Percentiles rank a stretch among this genome's conserved stretches.
These are phyloP conservation scores for Cudoniella acicularis DNA, from an alignment of 495 filamentous ascomycete genomes.

Conservation along the genomic window DNA sequence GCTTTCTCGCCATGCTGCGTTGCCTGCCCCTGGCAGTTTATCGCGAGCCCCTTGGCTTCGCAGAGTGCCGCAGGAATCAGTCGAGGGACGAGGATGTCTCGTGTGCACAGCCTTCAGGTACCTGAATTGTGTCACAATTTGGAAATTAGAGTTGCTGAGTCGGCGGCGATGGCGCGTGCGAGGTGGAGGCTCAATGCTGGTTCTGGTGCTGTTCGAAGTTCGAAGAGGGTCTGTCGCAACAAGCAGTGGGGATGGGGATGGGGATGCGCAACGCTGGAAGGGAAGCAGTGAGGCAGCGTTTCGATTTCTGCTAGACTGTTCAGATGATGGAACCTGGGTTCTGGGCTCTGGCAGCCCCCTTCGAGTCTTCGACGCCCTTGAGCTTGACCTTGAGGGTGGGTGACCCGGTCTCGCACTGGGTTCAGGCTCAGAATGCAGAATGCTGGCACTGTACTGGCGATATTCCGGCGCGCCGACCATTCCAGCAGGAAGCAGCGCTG, in stretches of 20 bases:
- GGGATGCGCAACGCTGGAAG: no score
- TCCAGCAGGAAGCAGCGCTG: no score
- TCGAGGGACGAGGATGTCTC: conserved; percentile 12
- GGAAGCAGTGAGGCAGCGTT: neutral
- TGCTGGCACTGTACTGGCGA: no score
- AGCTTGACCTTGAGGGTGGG: no score
- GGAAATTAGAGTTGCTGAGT: neutral
- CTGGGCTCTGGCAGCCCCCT: no score
- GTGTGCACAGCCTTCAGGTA: conserved; percentile 21
- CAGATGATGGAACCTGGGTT: neutral
- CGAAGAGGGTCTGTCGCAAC: neutral
- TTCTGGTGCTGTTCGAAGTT: no score
- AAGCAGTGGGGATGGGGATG: neutral
- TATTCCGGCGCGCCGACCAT: no score
- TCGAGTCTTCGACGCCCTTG: no score
- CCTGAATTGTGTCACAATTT: neutral
- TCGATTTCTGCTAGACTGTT: neutral
- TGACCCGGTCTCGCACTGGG: no score
- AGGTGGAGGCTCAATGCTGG: neutral
- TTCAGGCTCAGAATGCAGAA: no score
- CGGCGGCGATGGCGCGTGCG: neutral
- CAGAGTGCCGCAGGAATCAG: conserved; percentile 8
- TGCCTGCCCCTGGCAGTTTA: conserved; percentile 14
- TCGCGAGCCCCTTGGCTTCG: conserved; percentile 11
- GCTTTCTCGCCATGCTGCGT: conserved; percentile 49